Conservation (phyloP, 148 eudicot genomes). For the Persicaria tinctoria region DNA sequence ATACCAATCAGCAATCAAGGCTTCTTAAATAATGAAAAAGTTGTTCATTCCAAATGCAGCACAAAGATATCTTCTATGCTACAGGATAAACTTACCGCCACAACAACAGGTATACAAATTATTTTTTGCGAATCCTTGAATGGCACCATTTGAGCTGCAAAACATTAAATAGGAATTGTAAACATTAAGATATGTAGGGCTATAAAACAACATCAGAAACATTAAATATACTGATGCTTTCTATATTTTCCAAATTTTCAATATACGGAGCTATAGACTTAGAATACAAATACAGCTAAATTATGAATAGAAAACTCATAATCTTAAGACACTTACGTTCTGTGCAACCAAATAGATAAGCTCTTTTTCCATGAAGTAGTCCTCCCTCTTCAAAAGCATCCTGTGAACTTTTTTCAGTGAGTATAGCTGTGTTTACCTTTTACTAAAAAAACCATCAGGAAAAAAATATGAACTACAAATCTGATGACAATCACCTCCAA, state of each 20-base stretch:
- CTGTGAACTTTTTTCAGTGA: slow-evolving; percentile 30
- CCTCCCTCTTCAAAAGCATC: slow-evolving; percentile 95
- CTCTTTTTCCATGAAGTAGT: slow-evolving; percentile 60
- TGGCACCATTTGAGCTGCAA: slow-evolving; percentile 88
- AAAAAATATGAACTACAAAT: not conserved
- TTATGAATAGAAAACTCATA: not conserved
- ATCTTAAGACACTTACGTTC: slow-evolving; percentile 61
- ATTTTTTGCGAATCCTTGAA: slow-evolving; percentile 51
- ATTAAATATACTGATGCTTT: not conserved
- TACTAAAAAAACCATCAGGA: slow-evolving; percentile 19
- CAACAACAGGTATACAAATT: slow-evolving; percentile 74
- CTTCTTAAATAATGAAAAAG: not conserved
- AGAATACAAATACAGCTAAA: not conserved
- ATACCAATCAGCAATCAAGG: not conserved
- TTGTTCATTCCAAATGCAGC: not conserved
- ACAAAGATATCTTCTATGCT: not conserved
- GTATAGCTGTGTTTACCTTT: not conserved
- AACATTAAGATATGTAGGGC: not conserved
- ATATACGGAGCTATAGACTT: not conserved
- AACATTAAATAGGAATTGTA: slow-evolving; percentile 5
- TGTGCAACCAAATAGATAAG: slow-evolving; percentile 83
- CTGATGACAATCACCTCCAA: slow-evolving; percentile 58
- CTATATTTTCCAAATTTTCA: not conserved
- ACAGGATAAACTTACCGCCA: slow-evolving; percentile 59
- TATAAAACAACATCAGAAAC: not conserved